Evolutionary conservation across 192 early-diverging fungal species (phyloP).

Genomic region (Chytriomyces sp.): DNA sequence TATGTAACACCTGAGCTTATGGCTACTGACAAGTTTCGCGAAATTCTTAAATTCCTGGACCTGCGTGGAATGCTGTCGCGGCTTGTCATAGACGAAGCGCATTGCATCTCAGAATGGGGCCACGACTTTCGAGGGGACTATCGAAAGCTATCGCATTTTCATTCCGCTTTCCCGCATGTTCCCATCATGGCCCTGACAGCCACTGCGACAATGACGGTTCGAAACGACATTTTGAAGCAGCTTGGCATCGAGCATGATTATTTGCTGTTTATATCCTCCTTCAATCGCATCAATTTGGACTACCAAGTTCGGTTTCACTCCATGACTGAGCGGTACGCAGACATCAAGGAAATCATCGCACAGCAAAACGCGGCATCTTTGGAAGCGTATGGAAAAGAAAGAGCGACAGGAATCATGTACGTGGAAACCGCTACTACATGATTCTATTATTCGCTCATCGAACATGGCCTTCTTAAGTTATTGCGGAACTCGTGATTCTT

Average conservation of each 20-base stretch:
- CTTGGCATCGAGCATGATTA: conserved; percentile 39
- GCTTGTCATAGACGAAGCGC: conserved; percentile 60
- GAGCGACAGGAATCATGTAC: conserved; percentile 54
- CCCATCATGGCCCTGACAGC: conserved; percentile 83
- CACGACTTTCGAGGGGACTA: conserved; percentile 58
- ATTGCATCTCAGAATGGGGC: conserved; percentile 64
- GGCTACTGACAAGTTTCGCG: conserved; percentile 49
- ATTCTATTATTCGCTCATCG: not conserved
- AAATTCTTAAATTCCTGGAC: conserved; percentile 40
- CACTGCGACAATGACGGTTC: conserved; percentile 57
- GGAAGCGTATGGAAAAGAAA: not conserved
- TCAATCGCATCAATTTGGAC: conserved; percentile 55
- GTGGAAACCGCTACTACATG: not conserved
- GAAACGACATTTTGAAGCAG: conserved; percentile 49
- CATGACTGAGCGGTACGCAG: conserved; percentile 42
- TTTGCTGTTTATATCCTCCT: conserved; percentile 41
- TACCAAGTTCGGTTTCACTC: conserved; percentile 57
- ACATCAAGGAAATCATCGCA: conserved; percentile 27
- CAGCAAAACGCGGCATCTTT: not conserved
- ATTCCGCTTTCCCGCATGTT: conserved; percentile 58
- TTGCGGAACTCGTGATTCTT: conserved; percentile 49
- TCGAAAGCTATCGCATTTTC: conserved; percentile 50
- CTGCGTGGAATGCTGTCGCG: conserved; percentile 38
- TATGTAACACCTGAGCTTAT: conserved; percentile 60
- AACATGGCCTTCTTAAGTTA: conserved; percentile 32